These are phyloP conservation scores for Monascus purpureus DNA, from an alignment of 495 filamentous ascomycete species.

Conservation along the genomic window DNA sequence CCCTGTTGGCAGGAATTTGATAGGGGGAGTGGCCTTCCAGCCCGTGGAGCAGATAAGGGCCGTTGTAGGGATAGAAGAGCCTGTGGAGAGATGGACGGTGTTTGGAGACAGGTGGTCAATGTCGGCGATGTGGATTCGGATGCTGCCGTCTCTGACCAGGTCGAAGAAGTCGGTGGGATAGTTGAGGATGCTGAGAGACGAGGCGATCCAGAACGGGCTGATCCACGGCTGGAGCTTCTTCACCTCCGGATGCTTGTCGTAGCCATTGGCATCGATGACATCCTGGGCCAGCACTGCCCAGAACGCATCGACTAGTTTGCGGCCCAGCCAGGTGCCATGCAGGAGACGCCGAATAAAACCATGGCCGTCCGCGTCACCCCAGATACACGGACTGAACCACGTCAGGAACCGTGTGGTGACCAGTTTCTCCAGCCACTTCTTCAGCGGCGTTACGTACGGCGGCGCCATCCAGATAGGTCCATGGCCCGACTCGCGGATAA, in stretches of 20 bases:
- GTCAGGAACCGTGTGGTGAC: slow-evolving; percentile 48
- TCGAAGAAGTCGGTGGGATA: slow-evolving; percentile 54
- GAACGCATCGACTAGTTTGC: slow-evolving; percentile 53
- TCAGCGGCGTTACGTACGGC: slow-evolving; percentile 44
- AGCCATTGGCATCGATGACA: slow-evolving; percentile 42
- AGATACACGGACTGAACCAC: slow-evolving; percentile 53
- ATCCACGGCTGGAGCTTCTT: slow-evolving; percentile 52
- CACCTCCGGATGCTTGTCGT: slow-evolving; percentile 46
- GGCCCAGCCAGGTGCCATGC: slow-evolving; percentile 53
- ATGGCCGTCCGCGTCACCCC: slow-evolving; percentile 42
- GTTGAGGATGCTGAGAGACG: slow-evolving; percentile 52
- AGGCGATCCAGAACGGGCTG: slow-evolving; percentile 47
- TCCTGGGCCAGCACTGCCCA: slow-evolving; percentile 50
- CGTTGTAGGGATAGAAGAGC: slow-evolving; percentile 33
- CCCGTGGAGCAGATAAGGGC: slow-evolving; percentile 61
- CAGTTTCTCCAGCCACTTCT: slow-evolving; percentile 49
- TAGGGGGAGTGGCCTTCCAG: slow-evolving; percentile 48
- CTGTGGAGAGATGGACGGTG: slow-evolving; percentile 42
- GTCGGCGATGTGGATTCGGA: slow-evolving; percentile 49
- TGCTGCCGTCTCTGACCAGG: slow-evolving; percentile 39
- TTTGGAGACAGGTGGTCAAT: slow-evolving; percentile 34
- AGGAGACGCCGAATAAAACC: slow-evolving; percentile 35
- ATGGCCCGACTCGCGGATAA: slow-evolving; percentile 65
- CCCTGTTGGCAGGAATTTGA: slow-evolving; percentile 46
- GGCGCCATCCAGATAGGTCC: slow-evolving; percentile 62